A percentile compares a stretch with the other conserved stretches of the same genome.
Conservation (phyloP, 345 rosid genomes). For the Turritis glabra region DNA sequence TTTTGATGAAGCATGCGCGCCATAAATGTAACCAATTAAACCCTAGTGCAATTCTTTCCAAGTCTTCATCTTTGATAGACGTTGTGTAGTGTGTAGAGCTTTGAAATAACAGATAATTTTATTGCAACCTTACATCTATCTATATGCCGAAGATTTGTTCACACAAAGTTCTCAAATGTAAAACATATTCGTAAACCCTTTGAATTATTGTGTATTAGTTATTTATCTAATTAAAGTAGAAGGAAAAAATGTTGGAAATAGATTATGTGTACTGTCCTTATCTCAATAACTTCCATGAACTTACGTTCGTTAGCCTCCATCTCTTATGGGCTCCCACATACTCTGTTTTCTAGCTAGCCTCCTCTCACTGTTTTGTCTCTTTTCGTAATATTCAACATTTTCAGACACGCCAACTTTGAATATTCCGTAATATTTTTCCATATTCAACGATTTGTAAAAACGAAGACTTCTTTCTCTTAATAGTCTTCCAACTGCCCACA, state of each 20-base stretch:
- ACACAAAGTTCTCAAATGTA: background rate
- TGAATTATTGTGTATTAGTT: background rate
- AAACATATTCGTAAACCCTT: background rate
- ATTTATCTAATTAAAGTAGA: background rate
- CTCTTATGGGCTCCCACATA: constrained; percentile 9
- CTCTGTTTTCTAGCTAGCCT: constrained; percentile 15
- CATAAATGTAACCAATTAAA: background rate
- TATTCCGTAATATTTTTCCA: constrained; percentile 21
- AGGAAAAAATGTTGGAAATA: background rate
- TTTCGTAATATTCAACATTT: constrained; percentile 4
- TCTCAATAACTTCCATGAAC: constrained; percentile 36
- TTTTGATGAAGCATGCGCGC: background rate
- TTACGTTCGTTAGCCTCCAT: constrained; percentile 19
- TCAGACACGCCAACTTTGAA: constrained; percentile 42
- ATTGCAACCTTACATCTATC: background rate
- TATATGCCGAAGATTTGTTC: background rate
- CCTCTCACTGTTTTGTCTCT: background rate
- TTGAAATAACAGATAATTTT: background rate
- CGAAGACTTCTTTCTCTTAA: constrained; percentile 23
- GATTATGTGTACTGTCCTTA: constrained; percentile 2
- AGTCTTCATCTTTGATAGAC: background rate
- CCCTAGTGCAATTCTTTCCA: background rate
- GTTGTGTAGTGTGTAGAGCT: background rate
- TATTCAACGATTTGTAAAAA: constrained; percentile 25
- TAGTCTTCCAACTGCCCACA: constrained; percentile 34